Base-by-base conservation (phyloP, 108 stramenopile genomes). In the Licmophora abbreviata region DNA sequence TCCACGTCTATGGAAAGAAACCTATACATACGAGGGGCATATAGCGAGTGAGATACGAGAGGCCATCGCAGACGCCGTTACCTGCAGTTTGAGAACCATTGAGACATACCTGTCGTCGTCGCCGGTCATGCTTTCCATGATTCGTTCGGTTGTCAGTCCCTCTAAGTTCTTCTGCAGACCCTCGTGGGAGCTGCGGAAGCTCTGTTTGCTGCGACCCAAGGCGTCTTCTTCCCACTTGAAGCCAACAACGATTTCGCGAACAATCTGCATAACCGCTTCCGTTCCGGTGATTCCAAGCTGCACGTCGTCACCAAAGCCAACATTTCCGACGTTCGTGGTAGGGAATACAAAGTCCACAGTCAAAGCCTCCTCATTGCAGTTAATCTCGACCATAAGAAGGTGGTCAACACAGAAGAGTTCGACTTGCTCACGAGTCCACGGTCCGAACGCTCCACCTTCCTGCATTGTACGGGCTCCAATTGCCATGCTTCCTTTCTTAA, bases 371-470 rank as follows among this genome's bases (percentile, higher is more conserved):
- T 95, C 97, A 55, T 63, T 92, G 68, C 93, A 94, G 50, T 84
- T 90, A 58, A 97, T 93, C 57, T 95, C 92, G 1, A 97, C 97
- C 97, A 95, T 97, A 33, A 97, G 74, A 20, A 97, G 71, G 61
- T 94, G 92, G 62, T 97, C 96, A 25, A 97, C 94, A 54, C 95
- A 96, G 57, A 98, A 98, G 11, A 98, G 70, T 69, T 98, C 97
- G 29, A 98, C 97, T 67, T 96, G 94, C 58, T 98, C 94, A 38
- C 97, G 93, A 9, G 88, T 78, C 79, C 88, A 95, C 20, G 61
- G 60, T 28, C 90, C 93, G 59, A 98, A 94, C 14, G 94, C 92
- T 9, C 97, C 97, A 29, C 97, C 97, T 63, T 98, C 97, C 67
- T 96, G 95, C 94, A 98, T 94, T 24, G 95, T 89, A 22, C 93